Base-by-base conservation (phyloP, 1,284 basidiomycete species). In the Fistulinella cinereoalba region DNA sequence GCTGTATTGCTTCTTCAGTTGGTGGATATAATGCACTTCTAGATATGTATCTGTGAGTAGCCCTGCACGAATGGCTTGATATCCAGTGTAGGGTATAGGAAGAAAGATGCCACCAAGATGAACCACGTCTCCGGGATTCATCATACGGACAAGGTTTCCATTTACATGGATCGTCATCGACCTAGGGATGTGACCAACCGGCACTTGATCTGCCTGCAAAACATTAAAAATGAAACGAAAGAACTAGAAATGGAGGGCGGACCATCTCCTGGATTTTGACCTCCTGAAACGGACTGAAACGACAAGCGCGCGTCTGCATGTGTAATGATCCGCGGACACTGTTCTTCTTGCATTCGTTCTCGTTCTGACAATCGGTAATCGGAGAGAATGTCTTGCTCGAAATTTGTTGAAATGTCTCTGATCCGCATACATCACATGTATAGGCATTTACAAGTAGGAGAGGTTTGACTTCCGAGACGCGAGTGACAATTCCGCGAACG, bases 221-320 rank as follows among this genome's bases (percentile, higher is more conserved):
- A 42, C 23, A 41, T 51, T 60, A 45, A 57, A 46, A 43, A 34
- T 27, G 51, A 37, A 24, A 24, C 38, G 10, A 39, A 33, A 34
- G 8, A 22, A 37, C 12, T 28, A 18, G 25, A 33, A 34, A 42
- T 39, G 6, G 12, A 16, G 7, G 4, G 64, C 77, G 46, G 51
- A 89, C 92, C 96, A 99, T 97, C 70, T 99, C 97, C 68, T 99
- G 97, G 40, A 99, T 92, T 71, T 97, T 97, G 55, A 97, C 84
- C 68, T 99, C 97, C 66, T 99, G 97, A 77, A 99, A 99, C 0
- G 96, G 93, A 59, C 89, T 91, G 70, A 99, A 99, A 49, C 97
- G 86, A 71, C 91, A 93, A 18, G 97, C 97, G 28, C 97, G 80
- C 3, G 96, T 97, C 71, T 99, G 97, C 89, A 98, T 97, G 64